Percentiles rank a stretch among this genome's conserved stretches.
Conservation (phyloP, 768 basidiomycete species). For the Lentinula guzmanii region DNA sequence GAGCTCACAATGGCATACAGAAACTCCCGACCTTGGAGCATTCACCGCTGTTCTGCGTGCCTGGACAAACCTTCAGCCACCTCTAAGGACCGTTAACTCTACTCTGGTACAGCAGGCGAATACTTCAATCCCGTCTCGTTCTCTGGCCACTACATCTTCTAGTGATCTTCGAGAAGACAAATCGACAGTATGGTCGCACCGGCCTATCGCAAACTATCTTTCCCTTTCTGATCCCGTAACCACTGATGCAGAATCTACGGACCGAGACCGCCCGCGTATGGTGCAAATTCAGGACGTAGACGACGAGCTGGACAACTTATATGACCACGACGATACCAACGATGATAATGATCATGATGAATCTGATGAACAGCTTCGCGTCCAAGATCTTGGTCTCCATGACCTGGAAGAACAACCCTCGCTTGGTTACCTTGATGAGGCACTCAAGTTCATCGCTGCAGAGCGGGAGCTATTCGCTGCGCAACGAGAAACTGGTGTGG, state of each 20-base stretch:
- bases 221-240: conserved; percentile 16
- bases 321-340: conserved; percentile 7
- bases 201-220: conserved; percentile 54
- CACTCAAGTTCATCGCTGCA: conserved; percentile 67
- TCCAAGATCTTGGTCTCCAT: conserved; percentile 13
- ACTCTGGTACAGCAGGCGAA: conserved; percentile 17
- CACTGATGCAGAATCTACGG: conserved; percentile 8
- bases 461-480: conserved; percentile 60
- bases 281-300: conserved; percentile 14
- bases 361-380: conserved; percentile 8
- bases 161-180: conserved; percentile 21
- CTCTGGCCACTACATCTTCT: conserved; percentile 25
- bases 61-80: conserved; percentile 48
- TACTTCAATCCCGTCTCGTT: conserved; percentile 23
- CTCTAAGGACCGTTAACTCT: conserved; percentile 24
- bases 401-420: conserved; percentile 47
- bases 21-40: conserved; percentile 60
- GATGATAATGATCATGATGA: conserved; percentile 6
- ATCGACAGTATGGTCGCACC: conserved; percentile 64
- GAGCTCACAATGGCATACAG: neutral
- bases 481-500: conserved; percentile 27
- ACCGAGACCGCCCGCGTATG: conserved; percentile 1
- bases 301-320: conserved; percentile 7
- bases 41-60: conserved; percentile 69
- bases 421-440: conserved; percentile 67